Base-by-base conservation (phyloP, 2,329 filamentous ascomycete genomes). In the Alternaria panax region DNA sequence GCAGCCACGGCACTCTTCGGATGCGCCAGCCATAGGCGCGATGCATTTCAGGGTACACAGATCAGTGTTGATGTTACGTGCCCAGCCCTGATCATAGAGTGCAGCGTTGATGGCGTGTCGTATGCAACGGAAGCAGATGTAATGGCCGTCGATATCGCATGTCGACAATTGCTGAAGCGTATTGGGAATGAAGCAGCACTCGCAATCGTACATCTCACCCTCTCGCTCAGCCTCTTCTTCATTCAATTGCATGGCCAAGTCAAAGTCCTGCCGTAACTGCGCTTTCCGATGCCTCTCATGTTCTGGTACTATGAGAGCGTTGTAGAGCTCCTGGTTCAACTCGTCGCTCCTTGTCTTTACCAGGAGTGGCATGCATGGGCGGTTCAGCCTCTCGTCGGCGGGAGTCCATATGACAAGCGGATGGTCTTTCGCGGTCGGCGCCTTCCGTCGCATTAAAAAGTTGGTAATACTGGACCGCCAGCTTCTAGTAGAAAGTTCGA, bases 81-180 rank as follows among this genome's bases (percentile, higher is more conserved):
- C 86, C 92, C 94, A 97, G 52, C 92, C 92, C 76, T 98, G 95
- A 0, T 95, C 95, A 74, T 96, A 98, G 0, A 98, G 82, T 2
- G 93, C 93, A 75, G 98, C 94, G 50, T 90, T 90, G 59, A 94
- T 85, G 11, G 93, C 90, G 65, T 90, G 88, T 64, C 90, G 89
- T 51, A 98, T 89, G 77, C 95, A 98, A 45, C 87, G 86, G 78
- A 93, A 89, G 79, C 92, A 95, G 54, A 94, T 84, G 73, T 91
- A 86, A 78, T 95, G 92, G 2, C 87, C 88, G 3, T 86, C 83
- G 30, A 82, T 78, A 71, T 86, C 86, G 80, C 92, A 95, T n/a
- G 86, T 85, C 0, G 90, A 87, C 58, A 93, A 85, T 69, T 91
- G 87, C 75, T 94, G 90, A 63, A 93, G 92, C 0, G 89, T 81